Conservation (phyloP, 106 monocot genomes). For the Narthecium ossifragum region DNA sequence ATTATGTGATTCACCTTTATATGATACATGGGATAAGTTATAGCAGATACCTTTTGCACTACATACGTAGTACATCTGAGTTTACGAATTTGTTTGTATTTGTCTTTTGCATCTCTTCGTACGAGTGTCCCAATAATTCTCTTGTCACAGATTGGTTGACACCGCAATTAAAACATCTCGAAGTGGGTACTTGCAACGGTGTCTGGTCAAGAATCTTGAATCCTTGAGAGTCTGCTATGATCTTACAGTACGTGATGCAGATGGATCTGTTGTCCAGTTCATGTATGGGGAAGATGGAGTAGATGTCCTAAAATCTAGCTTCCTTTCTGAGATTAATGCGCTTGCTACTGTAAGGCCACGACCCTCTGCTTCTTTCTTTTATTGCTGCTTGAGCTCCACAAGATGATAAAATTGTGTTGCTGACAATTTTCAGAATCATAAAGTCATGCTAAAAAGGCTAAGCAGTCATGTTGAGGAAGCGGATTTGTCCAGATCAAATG, state of each 20-base stretch:
- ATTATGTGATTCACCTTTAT: too few relatives aligned
- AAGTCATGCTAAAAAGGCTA: slow-evolving; percentile 39
- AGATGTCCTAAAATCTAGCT: slow-evolving; percentile 88
- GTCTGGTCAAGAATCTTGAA: slow-evolving; percentile 88
- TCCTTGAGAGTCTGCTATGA: slow-evolving; percentile 91
- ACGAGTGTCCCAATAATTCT: too few relatives aligned
- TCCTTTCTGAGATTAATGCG: slow-evolving; percentile 46
- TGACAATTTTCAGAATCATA: slow-evolving; percentile 51
- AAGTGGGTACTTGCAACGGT: slow-evolving; percentile 93
- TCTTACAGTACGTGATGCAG: slow-evolving; percentile 87
- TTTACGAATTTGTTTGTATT: too few relatives aligned
- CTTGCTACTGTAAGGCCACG: slow-evolving; percentile 49
- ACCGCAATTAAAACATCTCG: slow-evolving; percentile 97
- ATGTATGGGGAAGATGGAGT: slow-evolving; percentile 94
- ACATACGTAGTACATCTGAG: too few relatives aligned
- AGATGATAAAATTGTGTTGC: neutral
- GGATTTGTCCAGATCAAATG: slow-evolving; percentile 33
- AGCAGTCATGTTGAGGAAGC: slow-evolving; percentile 16
- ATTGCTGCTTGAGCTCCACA: neutral
- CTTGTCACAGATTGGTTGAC: slow-evolving; percentile 73
- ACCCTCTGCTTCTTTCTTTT: neutral
- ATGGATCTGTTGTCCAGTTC: slow-evolving; percentile 89
- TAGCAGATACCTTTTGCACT: too few relatives aligned
- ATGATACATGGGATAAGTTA: too few relatives aligned
- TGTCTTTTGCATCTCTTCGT: too few relatives aligned